Evolutionary conservation across 2,329 filamentous ascomycete species (phyloP).

Genomic region (Raffaelea albimanens): DNA sequence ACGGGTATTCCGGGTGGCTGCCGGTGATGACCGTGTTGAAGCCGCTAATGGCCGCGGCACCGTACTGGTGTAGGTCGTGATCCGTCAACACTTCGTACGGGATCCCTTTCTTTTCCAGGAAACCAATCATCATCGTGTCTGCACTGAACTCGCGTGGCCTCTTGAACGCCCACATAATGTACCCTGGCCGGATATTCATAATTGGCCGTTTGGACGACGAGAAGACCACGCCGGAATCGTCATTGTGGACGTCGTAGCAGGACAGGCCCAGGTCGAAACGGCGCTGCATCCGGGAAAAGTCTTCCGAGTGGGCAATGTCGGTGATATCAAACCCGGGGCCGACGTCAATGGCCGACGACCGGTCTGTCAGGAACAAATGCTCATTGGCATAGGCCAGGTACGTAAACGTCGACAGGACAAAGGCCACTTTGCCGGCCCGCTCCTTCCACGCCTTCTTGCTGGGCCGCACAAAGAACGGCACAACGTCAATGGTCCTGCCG

Average conservation of each 20-base stretch:
- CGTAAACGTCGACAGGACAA: constrained; percentile 6
- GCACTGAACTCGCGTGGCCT: constrained; percentile 26
- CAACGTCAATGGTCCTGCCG: neutral
- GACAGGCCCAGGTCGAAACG: constrained; percentile 25
- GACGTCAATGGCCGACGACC: neutral
- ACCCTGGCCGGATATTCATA: constrained; percentile 26
- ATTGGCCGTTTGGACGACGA: constrained; percentile 23
- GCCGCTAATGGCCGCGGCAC: constrained; percentile 10
- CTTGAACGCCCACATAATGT: constrained; percentile 23
- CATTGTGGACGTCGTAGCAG: constrained; percentile 25
- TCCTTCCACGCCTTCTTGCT: neutral
- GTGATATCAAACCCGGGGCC: constrained; percentile 1
- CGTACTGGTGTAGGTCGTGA: constrained; percentile 22
- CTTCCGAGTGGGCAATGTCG: neutral
- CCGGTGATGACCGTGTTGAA: constrained; percentile 21
- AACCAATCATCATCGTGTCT: constrained; percentile 24
- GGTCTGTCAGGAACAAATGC: constrained; percentile 1
- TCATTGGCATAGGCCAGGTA: constrained; percentile 8
- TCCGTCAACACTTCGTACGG: constrained; percentile 28
- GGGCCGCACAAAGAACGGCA: constrained; percentile 6
- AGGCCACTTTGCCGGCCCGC: neutral
- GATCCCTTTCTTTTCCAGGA: constrained; percentile 19
- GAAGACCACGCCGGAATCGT: constrained; percentile 23
- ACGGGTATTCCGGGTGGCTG: constrained; percentile 25
- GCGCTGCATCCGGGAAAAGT: constrained; percentile 2